Evolutionary conservation across 805 yeast species (phyloP), one percentile per base, ranked within the genome.

Genomic region (Ogataea haglerorum): DNA sequence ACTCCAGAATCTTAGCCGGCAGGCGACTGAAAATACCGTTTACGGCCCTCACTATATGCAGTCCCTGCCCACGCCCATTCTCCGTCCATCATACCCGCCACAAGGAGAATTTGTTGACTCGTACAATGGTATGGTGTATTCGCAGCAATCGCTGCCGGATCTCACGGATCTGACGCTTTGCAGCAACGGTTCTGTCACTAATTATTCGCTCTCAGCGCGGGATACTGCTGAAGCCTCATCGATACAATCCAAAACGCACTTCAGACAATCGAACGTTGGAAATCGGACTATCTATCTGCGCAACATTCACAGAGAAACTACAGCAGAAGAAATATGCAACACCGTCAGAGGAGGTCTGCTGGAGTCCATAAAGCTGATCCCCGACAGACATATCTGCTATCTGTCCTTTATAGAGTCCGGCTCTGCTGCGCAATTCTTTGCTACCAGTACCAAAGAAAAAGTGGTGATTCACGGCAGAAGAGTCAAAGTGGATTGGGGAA

Each of bases 301-400:
- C 5, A 80, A 80, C 48, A 65, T 85, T 35, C 82, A 80, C 46
- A 75, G 80, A 7, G 69, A 73, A 36, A 77, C 88, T 1, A 74
- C 80, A 5, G 72, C 76, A 2, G 91, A 83, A 56, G 90, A 85
- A 52, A 73, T 85, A 33, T 85, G 90, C 51, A 85, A 85, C 55
- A 78, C 76, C 32, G 80, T 84, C 21, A 70, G 90, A 51, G 91
- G 91, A 30, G 95, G 95, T n/a, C 63, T 79, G 14, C 67, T 85
- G 30, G 89, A 85, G 54, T 60, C 65, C 8, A 70, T 85, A 34
- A 78, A 73, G 44, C 62, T 65, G 40, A 64, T 57, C 2, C 72
- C 73, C 3, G 75, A 72, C 4, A 78, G 73, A 52, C 73, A 69
- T 36, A 73, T 78, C 36, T 83, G 90, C 53, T 85, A 85, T 54